Evolutionary conservation across 495 filamentous ascomycete species (phyloP), one percentile per base, ranked within the genome.

Genomic region (Schizothecium vesticola): DNA sequence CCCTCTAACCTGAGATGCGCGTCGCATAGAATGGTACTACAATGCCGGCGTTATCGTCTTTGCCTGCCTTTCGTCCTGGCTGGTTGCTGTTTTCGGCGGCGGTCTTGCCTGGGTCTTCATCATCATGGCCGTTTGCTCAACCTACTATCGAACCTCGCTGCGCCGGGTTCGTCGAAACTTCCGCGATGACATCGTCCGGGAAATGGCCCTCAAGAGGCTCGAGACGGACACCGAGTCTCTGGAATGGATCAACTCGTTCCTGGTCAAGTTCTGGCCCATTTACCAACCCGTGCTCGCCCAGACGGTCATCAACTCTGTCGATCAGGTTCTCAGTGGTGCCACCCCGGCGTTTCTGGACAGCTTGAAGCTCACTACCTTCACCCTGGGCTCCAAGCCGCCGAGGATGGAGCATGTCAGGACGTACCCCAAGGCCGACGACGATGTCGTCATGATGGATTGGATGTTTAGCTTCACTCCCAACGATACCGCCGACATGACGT

Each of bases 201-300:
- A 98, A 78, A 87, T 98, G 87, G 88, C 91, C 31, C 93, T 97
- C 77, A 88, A 87, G 74, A 91, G 86, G 67, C 81, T 99, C 65
- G 95, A 98, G 71, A 96, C 91, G 10, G 96, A 99, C 74, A 89
- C 87, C 26, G 95, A 99, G 79, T 94, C 89, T 72, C 80, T 99
- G 51, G 95, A 99, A 77, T 99, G 95, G 95, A 97, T 99, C 73
- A 99, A 99, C 83, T 96, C 93, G 77, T 98, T 98, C 81, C 71
- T 98, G 70, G 89, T 95, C 77, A 99, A 98, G 77, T 98, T 99
- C 81, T 99, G 95, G 95, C 95, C 95, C 23, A 99, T 99, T 73
- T 98, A 95, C 76, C 91, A 92, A 58, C 95, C 95, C 1, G 92
- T 97, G 24, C 87, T 99, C 12, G 93, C 93, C 59, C 87, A 94